Percentiles rank a stretch among this genome's conserved stretches.
These are phyloP conservation scores for Cucurbita maxima DNA, from an alignment of 306 rosid species.

Conservation along the genomic window DNA sequence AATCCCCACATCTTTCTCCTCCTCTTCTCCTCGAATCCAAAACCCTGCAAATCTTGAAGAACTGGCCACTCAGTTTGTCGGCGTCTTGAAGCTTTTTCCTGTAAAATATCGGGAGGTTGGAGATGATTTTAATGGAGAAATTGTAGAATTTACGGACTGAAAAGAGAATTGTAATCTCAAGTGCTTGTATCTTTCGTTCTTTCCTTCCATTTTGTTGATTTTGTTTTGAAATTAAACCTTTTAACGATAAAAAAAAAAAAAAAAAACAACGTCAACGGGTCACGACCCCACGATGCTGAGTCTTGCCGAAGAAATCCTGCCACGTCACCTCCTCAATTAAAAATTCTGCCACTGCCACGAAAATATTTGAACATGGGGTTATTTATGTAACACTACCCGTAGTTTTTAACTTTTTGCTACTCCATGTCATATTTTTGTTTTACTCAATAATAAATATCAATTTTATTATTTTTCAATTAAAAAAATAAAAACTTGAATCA, in stretches of 20 bases:
- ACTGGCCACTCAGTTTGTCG: background rate
- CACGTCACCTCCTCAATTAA: background rate
- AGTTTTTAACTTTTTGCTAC: background rate
- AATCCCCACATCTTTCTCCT: slow-evolving; percentile 71
- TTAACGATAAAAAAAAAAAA: background rate
- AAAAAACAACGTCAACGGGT: background rate
- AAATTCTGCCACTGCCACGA: background rate
- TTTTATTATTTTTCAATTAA: no score
- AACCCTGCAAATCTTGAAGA: background rate
- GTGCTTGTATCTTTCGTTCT: background rate
- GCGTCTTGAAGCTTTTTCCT: background rate
- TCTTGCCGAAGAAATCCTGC: background rate
- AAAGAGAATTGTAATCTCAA: background rate
- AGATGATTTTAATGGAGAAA: background rate
- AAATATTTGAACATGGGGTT: background rate
- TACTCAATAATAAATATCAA: background rate
- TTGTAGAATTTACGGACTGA: background rate
- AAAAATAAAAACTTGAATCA: no score
- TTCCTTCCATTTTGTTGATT: background rate
- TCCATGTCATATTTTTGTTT: background rate
- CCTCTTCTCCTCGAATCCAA: background rate
- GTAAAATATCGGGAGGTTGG: background rate
- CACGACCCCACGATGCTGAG: background rate
- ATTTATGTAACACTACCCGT: no score
- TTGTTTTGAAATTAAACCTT: background rate